Conservation (phyloP, 495 filamentous ascomycete genomes). For the Copromyces sp. region DNA sequence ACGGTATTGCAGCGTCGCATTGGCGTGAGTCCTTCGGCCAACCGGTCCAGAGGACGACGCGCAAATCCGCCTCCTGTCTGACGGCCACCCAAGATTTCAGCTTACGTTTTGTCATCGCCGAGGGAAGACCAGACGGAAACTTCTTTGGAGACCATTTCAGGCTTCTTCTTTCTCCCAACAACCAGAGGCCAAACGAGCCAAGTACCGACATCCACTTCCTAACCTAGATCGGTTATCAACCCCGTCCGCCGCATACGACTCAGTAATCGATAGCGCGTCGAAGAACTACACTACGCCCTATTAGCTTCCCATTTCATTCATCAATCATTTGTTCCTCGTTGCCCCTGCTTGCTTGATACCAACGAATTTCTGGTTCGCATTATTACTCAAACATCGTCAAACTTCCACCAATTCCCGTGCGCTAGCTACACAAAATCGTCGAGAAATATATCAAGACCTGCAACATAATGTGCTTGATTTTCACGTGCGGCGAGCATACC, state of each 20-base stretch:
- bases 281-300: not conserved
- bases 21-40: not conserved
- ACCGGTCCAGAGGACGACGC: not conserved
- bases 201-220: not conserved
- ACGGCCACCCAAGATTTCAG: not conserved
- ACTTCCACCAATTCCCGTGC: not conserved
- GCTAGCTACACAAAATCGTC: not conserved
- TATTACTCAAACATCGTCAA: not conserved
- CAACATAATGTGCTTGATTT: slow-evolving; percentile 43
- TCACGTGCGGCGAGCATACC: slow-evolving; percentile 48
- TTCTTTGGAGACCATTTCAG: not conserved
- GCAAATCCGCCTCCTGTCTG: not conserved
- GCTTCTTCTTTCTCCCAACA: not conserved
- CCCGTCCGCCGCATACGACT: not conserved
- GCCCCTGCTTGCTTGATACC: not conserved
- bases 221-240: not conserved
- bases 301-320: not conserved
- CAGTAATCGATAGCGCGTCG: not conserved
- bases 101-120: not conserved
- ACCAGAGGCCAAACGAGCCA: not conserved
- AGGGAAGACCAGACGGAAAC: not conserved
- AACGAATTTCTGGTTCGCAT: not conserved
- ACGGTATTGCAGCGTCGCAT: not conserved
- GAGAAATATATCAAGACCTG: not conserved
- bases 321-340: not conserved